Percentiles rank a stretch among this genome's conserved stretches.
phyloP scores from a whole-genome alignment of 331 rosid genomes.

The Erythrophleum ivorense region DNA sequence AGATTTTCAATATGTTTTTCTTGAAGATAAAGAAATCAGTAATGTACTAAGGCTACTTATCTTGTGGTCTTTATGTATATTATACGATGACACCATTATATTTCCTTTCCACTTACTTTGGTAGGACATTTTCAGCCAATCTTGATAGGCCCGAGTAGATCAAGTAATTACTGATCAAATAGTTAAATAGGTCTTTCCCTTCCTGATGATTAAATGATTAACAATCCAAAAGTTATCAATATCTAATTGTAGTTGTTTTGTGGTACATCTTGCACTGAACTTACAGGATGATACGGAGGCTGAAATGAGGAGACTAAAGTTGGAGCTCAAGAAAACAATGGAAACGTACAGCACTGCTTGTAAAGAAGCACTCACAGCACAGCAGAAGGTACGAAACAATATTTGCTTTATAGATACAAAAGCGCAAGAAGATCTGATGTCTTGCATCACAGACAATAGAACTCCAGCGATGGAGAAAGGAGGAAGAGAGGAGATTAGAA shows the following conservation, averaged over 20 bases:
- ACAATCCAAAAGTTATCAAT: too few species aligned
- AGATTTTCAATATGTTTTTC: neutral
- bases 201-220: too few species aligned
- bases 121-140: neutral
- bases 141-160: neutral
- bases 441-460: neutral
- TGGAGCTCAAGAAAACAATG: neutral
- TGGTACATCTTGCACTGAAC: neutral
- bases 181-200: neutral
- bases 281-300: neutral
- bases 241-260: neutral
- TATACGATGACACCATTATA: neutral
- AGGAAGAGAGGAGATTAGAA: neutral
- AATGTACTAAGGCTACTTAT: neutral
- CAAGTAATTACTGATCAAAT: neutral
- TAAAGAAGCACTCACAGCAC: neutral
- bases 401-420: neutral
- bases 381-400: neutral
- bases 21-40: too few species aligned
- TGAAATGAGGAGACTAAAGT: neutral
- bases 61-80: neutral
- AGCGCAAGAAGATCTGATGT: neutral
- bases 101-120: neutral
- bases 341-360: neutral
- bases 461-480: neutral